A percentile compares a stretch with the other conserved stretches of the same genome.
Evolutionary conservation across 106 monocot species (phyloP).

Genomic region (Dendrobium chrysotoxum): DNA sequence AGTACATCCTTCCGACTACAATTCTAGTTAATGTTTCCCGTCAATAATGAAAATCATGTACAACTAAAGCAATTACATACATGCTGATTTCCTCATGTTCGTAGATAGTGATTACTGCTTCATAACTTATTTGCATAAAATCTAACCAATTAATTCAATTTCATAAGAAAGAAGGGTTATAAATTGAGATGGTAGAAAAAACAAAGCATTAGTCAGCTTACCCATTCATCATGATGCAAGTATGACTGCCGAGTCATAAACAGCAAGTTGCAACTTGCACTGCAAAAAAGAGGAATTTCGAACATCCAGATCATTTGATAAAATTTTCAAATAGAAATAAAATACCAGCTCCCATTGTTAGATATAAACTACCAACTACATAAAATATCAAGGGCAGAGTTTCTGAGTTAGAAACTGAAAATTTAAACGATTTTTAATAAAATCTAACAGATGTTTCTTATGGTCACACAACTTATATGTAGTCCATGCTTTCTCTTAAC

Average conservation of each 20-base stretch:
- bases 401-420: no score
- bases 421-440: no score
- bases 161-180: neutral
- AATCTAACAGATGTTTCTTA: no score
- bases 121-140: neutral
- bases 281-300: neutral
- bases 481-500: no score
- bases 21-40: neutral
- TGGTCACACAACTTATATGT: no score
- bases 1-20: neutral
- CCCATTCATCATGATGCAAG: neutral
- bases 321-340: neutral
- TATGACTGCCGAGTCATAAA: neutral
- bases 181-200: neutral
- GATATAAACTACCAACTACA: no score
- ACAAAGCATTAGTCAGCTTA: neutral
- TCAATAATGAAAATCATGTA: neutral
- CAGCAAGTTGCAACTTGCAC: neutral
- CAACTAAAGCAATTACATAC: neutral
- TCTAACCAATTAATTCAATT: neutral
- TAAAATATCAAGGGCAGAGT: no score
- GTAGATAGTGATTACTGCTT: no score
- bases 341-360: no score
- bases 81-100: neutral
- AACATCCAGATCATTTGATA: neutral